These are phyloP conservation scores for Crithidia fasciculata DNA, from an alignment of 208 protist species.

Conservation along the genomic window DNA sequence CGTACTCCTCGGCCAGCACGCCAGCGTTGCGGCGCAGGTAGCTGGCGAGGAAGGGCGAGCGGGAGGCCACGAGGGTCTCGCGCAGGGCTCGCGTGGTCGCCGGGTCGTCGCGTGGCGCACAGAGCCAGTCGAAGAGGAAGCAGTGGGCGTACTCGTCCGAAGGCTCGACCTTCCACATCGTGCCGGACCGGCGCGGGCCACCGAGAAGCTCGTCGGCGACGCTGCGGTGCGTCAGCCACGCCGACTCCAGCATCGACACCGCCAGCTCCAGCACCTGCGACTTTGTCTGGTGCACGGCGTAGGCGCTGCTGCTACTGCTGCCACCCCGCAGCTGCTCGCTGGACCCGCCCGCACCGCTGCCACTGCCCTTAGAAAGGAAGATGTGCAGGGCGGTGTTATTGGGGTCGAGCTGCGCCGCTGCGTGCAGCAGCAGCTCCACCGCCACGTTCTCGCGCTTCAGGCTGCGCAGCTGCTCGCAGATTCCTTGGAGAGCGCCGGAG, in stretches of 20 bases:
- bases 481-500: conserved; percentile 71
- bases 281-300: conserved; percentile 71
- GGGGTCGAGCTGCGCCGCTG: conserved; percentile 82
- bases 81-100: conserved; percentile 58
- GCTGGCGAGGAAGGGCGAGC: conserved; percentile 73
- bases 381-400: conserved; percentile 57
- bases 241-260: conserved; percentile 56
- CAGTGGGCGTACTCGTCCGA: conserved; percentile 86
- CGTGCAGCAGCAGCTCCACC: conserved; percentile 85
- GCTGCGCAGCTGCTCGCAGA: conserved; percentile 78
- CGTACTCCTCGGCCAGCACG: conserved; percentile 76
- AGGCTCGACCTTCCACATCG: conserved; percentile 88
- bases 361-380: conserved; percentile 50
- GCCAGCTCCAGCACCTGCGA: conserved; percentile 59
- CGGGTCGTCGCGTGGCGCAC: conserved; percentile 64
- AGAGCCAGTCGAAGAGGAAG: conserved; percentile 88
- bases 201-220: conserved; percentile 85
- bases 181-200: conserved; percentile 70
- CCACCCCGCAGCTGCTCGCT: conserved; percentile 16
- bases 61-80: conserved; percentile 63
- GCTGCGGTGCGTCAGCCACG: conserved; percentile 82
- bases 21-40: conserved; percentile 72
- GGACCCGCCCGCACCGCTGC: neutral
- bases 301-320: conserved; percentile 24
- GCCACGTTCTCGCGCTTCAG: conserved; percentile 73